Conservation (phyloP, 352 stramenopile species). For the Globisporangium nagaii region DNA sequence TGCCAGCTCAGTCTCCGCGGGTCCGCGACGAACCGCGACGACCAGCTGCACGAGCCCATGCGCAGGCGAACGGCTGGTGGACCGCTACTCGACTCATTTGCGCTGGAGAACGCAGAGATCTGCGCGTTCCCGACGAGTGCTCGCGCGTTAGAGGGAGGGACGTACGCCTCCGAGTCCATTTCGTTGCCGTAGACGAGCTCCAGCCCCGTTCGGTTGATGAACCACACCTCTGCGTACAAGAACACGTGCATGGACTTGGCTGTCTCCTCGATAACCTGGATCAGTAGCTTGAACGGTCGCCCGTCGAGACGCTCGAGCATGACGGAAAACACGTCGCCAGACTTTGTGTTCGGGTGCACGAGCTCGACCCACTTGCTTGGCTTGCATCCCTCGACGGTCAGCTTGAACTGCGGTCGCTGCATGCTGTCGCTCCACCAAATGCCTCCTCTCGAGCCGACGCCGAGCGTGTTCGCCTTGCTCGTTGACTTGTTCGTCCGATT, state of each 20-base stretch:
- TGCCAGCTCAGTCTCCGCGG: constrained; percentile 77
- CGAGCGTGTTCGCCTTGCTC: constrained; percentile 30
- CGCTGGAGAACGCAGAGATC: constrained; percentile 63
- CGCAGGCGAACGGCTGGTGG: constrained; percentile 51
- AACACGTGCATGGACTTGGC: constrained; percentile 41
- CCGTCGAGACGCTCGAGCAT: constrained; percentile 56
- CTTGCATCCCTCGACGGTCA: constrained; percentile 59
- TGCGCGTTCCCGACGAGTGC: constrained; percentile 70
- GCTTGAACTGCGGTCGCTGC: constrained; percentile 62
- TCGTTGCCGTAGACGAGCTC: constrained; percentile 73
- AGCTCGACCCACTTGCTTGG: constrained; percentile 70
- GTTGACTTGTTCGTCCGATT: constrained; percentile 24
- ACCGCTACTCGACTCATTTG: constrained; percentile 16
- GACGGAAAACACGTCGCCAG: constrained; percentile 49
- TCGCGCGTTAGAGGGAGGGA: constrained; percentile 42
- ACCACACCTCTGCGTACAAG: constrained; percentile 67
- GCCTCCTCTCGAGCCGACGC: constrained; percentile 52
- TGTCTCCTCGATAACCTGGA: constrained; percentile 48
- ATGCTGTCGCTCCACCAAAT: constrained; percentile 73
- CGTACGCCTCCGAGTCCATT: constrained; percentile 51
- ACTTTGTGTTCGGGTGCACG: constrained; percentile 32
- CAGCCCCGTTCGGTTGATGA: constrained; percentile 77
- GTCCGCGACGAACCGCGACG: constrained; percentile 62
- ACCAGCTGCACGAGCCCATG: constrained; percentile 59
- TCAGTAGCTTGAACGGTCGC: constrained; percentile 59